Conservation (phyloP, 2,329 filamentous ascomycete genomes). For the Apiospora pterosperma region DNA sequence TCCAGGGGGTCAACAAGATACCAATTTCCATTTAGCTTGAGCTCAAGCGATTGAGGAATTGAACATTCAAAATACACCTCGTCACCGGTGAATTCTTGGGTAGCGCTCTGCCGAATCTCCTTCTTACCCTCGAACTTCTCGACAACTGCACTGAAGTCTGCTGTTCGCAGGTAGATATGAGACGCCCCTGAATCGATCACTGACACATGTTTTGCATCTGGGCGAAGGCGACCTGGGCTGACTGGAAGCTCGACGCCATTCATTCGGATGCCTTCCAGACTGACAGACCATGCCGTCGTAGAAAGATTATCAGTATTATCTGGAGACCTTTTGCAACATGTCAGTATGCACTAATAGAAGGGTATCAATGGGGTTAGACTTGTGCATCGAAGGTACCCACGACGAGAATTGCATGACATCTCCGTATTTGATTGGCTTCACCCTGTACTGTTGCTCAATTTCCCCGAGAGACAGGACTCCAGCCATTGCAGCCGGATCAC, state of each 20-base stretch:
- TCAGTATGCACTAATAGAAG: not conserved
- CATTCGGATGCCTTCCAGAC: not conserved
- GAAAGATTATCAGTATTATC: not conserved
- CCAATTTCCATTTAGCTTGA: not conserved
- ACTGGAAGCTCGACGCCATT: not conserved
- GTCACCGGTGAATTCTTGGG: not conserved
- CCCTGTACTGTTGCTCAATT: not conserved
- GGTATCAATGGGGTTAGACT: not conserved
- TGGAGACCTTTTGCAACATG: not conserved
- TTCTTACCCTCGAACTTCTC: not conserved
- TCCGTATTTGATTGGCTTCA: not conserved
- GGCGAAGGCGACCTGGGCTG: not conserved
- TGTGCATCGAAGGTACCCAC: not conserved
- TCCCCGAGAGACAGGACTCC: not conserved
- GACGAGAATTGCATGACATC: not conserved
- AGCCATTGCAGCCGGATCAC: not conserved
- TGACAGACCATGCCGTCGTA: not conserved
- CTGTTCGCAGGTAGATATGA: not conserved
- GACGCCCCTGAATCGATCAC: slow-evolving; percentile 2
- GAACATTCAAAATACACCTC: slow-evolving; percentile 3
- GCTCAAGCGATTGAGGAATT: not conserved
- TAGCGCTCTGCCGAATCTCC: not conserved
- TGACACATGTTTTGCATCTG: not conserved
- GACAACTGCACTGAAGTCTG: not conserved
- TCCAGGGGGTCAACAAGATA: slow-evolving; percentile 2